A percentile compares a stretch with the other conserved stretches of the same genome.
Evolutionary conservation across 75 land plant genomes (phyloP).

Genomic region (Selaginella tamariscina): DNA sequence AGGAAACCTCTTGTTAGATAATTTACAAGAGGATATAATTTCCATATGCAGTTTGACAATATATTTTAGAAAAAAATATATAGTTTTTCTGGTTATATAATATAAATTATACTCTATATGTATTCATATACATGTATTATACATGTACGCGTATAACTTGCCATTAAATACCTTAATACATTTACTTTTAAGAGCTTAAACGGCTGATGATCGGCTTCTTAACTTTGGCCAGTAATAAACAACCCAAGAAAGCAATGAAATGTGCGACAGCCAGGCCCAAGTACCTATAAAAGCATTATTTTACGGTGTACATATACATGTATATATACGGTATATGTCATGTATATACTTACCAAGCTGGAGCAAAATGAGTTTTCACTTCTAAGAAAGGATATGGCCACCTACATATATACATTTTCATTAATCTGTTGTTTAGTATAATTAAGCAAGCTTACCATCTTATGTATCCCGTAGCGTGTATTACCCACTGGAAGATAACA

Average conservation of each 20-base stretch:
- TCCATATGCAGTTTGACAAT: no score
- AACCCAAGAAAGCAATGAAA: background rate
- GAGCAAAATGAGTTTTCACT: background rate
- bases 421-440: no score
- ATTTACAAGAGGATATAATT: no score
- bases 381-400: background rate
- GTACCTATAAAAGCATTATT: background rate
- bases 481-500: slow-evolving; percentile 62
- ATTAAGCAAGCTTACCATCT: background rate
- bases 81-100: background rate
- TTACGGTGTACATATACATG: no score
- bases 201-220: background rate
- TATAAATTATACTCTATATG: no score
- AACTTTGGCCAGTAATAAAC: background rate
- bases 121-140: no score
- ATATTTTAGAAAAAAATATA: no score
- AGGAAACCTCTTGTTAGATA: background rate
- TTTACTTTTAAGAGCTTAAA: no score
- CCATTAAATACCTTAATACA: no score
- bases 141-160: no score
- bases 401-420: no score
- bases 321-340: no score
- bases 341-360: background rate
- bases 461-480: slow-evolving; percentile 45
- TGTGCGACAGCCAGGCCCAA: background rate